These are phyloP conservation scores for Cordyceps farinosa DNA, from an alignment of 2,329 filamentous ascomycete species.

Conservation along the genomic window DNA sequence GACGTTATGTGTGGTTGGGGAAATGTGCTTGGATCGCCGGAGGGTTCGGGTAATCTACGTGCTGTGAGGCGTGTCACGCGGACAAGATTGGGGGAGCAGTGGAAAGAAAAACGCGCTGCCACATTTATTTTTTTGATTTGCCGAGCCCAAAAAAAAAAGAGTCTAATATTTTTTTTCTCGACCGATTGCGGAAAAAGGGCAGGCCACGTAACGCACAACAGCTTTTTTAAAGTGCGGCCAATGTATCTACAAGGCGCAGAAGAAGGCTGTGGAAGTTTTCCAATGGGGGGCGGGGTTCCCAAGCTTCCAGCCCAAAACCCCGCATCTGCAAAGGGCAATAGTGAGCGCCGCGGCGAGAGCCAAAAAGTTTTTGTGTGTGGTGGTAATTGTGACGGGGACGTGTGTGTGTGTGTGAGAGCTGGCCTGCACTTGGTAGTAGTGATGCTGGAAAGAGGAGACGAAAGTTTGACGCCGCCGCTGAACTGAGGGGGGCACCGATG, in stretches of 20 bases:
- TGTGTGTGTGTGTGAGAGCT: too few species aligned
- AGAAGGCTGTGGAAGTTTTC: conserved; percentile 6
- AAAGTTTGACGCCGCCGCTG: conserved; percentile 2
- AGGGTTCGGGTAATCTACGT: not conserved
- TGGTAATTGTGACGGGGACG: too few species aligned
- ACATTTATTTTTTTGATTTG: not conserved
- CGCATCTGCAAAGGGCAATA: not conserved
- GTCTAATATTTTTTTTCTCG: not conserved
- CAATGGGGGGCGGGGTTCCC: not conserved
- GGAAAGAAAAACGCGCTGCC: too few species aligned
- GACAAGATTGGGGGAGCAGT: too few species aligned
- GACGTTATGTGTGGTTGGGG: too few species aligned
- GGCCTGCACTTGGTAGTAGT: too few species aligned
- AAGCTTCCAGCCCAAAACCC: not conserved
- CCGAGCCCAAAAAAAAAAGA: not conserved
- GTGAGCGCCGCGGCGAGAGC: too few species aligned
- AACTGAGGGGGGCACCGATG: too few species aligned
- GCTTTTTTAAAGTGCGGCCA: too few species aligned
- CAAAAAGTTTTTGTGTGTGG: too few species aligned
- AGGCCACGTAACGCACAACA: not conserved
- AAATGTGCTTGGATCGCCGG: not conserved
- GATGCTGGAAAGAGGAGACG: not conserved
- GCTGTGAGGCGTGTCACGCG: not conserved
- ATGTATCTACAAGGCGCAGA: not conserved
- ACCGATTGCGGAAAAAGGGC: not conserved